phyloP scores from a whole-genome alignment of 2,329 filamentous ascomycete genomes.

The Aspergillus bombycis region DNA sequence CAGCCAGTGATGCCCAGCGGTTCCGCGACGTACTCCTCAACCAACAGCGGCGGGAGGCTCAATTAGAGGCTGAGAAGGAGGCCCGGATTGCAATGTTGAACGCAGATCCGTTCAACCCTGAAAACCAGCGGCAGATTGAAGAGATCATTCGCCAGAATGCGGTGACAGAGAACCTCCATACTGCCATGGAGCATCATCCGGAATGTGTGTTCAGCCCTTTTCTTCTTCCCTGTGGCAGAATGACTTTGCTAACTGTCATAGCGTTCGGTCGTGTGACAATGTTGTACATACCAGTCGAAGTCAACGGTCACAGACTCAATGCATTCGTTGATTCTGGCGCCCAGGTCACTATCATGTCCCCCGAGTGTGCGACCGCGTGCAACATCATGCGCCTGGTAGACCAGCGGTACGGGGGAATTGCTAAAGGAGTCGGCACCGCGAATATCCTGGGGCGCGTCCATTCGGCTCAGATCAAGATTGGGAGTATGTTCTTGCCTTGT shows the following conservation, averaged over 20 bases:
- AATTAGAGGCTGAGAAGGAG: constrained; percentile 75
- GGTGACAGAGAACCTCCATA: constrained; percentile 93
- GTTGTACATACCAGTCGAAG: constrained; percentile 93
- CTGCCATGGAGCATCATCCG: constrained; percentile 95
- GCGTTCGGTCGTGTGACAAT: constrained; percentile 94
- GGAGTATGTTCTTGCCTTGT: constrained; percentile 81
- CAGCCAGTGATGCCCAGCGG: constrained; percentile 72
- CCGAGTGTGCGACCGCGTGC: constrained; percentile 84
- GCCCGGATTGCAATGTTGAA: constrained; percentile 84
- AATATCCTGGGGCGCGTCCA: constrained; percentile 94
- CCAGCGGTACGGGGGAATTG: constrained; percentile 86
- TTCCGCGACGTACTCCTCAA: constrained; percentile 75
- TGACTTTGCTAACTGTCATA: constrained; percentile 40
- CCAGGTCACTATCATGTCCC: constrained; percentile 98
- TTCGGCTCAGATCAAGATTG: constrained; percentile 92
- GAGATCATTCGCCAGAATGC: constrained; percentile 95
- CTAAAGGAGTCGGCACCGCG: constrained; percentile 90
- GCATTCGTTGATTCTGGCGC: constrained; percentile 96
- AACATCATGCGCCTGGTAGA: constrained; percentile 97
- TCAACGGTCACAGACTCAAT: constrained; percentile 90
- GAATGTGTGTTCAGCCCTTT: constrained; percentile 67
- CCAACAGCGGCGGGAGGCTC: constrained; percentile 70
- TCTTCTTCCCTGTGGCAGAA: neutral
- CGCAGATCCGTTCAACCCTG: constrained; percentile 90
- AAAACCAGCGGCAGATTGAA: constrained; percentile 88